Evolutionary conservation across 257 asterid species (phyloP).

Genomic region (Nicotiana undulata): DNA sequence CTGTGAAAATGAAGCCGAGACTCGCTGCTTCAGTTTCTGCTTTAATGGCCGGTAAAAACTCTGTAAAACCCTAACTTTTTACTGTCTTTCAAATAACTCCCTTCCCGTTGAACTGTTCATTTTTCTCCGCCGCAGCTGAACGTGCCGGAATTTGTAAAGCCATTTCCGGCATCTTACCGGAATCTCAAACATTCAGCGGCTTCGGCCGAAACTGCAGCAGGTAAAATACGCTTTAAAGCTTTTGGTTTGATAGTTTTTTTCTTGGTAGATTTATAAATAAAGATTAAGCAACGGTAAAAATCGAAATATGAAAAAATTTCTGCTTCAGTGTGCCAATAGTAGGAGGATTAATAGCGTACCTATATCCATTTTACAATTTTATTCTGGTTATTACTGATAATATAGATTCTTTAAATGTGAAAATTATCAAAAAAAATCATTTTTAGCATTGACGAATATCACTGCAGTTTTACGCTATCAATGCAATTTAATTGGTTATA

Average conservation of each 20-base stretch:
- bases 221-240: not conserved
- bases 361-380: not conserved
- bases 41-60: conserved; percentile 24
- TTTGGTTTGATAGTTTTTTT: not conserved
- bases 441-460: not conserved
- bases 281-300: not conserved
- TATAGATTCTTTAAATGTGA: not conserved
- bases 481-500: too few relatives aligned
- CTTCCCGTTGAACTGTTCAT: not conserved
- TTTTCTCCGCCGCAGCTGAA: conserved; percentile 3
- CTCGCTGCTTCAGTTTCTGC: conserved; percentile 27
- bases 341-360: not conserved
- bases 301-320: too few relatives aligned
- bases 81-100: not conserved
- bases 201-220: not conserved
- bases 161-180: not conserved
- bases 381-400: not conserved
- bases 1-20: conserved; percentile 29
- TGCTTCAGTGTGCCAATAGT: not conserved
- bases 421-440: not conserved
- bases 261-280: not conserved
- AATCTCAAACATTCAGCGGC: not conserved
- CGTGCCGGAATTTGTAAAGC: not conserved
- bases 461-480: too few relatives aligned
- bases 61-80: conserved; percentile 14